phyloP scores from a whole-genome alignment of 176 grass and related monocot genomes.

The Pharus latifolius region DNA sequence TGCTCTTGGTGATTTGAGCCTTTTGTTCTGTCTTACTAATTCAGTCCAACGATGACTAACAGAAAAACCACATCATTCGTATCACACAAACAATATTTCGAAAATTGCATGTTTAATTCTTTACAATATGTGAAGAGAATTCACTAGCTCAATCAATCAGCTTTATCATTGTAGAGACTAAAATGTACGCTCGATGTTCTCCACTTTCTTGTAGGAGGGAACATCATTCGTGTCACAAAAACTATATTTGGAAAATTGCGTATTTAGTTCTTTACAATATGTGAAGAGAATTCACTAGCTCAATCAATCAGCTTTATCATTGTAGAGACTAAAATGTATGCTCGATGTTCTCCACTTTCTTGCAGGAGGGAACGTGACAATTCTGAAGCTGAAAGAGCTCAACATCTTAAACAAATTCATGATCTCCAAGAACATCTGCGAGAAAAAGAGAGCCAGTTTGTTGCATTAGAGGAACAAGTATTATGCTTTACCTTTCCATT shows the following conservation, averaged over 20 bases:
- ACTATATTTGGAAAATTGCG: too few relatives aligned
- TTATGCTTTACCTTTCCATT: slow-evolving; percentile 9
- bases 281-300: not conserved
- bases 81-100: too few relatives aligned
- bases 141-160: not conserved
- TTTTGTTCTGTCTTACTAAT: too few relatives aligned
- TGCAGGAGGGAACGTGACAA: slow-evolving; percentile 93
- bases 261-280: not conserved
- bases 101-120: not conserved
- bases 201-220: slow-evolving; percentile 67
- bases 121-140: not conserved
- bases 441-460: slow-evolving; percentile 79
- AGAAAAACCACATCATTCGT: too few relatives aligned
- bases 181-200: not conserved
- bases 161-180: not conserved
- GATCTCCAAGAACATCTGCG: slow-evolving; percentile 77
- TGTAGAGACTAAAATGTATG: not conserved
- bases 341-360: slow-evolving; percentile 8
- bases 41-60: too few relatives aligned
- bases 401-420: slow-evolving; percentile 83
- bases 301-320: not conserved
- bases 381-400: slow-evolving; percentile 80
- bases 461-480: slow-evolving; percentile 95
- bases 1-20: too few relatives aligned
- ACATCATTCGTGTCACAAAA: too few relatives aligned